Base-by-base conservation (phyloP, 371 early-diverging fungal genomes). In the Circinella umbellata region DNA sequence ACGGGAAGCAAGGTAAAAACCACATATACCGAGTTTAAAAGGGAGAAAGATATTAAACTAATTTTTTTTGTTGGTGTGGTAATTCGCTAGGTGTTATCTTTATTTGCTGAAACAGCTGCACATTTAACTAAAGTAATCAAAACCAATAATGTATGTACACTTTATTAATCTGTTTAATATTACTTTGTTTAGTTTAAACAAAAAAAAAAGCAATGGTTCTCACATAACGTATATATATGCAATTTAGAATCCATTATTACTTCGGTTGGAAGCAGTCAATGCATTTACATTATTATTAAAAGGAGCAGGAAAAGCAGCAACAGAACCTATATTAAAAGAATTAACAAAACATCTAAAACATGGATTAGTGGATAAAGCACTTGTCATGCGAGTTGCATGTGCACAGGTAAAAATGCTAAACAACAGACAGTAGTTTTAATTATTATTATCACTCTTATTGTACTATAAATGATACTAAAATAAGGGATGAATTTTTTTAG, bases 301-400 rank as follows among this genome's bases (percentile, higher is more conserved):
- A 55, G 96, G 95, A 8, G 94, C 94, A 4, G 93, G 95, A 38
- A 91, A 91, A 63, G 93, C 91, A 11, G 86, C 91, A 14, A 83
- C 81, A 0, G 97, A 97, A 17, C 71, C 81, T 5, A 87, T 87
- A 37, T 75, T 88, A 53, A 93, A 91, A 70, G 98, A 98, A 27
- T 75, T 94, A 14, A 75, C 88, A 62, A 95, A 95, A 73, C 70
- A 84, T 0, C 82, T 94, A 13, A 86, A 88, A 49, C 38, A 83
- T 15, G 92, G 92, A 13, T 69, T 96, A 51, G 63, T 78, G 1
- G 95, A 97, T 74, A 94, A 94, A 72, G 85, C 90, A 11, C 80
- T 91, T 5, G 80, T 91, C 5, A 88, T 96, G 70, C 87, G 93
- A 35, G 78, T 89, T 13, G 90, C 90, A 3, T 87, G 86, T 37